Percentiles rank a stretch among this genome's conserved stretches.
phyloP scores from a whole-genome alignment of 805 yeast species.

The Pichia paraexigua region DNA sequence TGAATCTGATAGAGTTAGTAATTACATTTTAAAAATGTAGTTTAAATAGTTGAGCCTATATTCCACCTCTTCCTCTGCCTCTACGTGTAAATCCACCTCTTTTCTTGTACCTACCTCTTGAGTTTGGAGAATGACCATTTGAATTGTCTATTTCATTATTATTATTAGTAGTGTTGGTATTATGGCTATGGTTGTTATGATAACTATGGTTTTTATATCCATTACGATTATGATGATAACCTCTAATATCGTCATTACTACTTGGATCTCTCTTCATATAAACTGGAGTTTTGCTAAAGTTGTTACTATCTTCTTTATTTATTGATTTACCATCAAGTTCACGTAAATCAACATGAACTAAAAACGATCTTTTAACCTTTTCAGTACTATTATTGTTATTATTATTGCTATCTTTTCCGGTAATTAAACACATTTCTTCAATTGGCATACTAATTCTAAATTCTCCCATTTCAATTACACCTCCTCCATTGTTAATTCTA shows the following conservation, averaged over 20 bases:
- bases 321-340: conserved; percentile 31
- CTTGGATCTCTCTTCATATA: not conserved
- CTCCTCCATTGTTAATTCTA: conserved; percentile 20
- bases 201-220: not conserved
- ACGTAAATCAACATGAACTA: conserved; percentile 34
- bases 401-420: conserved; percentile 34
- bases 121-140: not conserved
- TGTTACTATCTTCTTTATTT: not conserved
- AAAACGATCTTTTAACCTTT: conserved; percentile 31
- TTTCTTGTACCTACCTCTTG: not conserved
- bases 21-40: not conserved
- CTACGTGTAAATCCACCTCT: conserved; percentile 2
- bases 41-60: not conserved
- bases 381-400: conserved; percentile 30
- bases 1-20: conserved; percentile 34
- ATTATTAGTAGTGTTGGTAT: not conserved
- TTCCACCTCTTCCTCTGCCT: not conserved
- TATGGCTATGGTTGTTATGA: not conserved
- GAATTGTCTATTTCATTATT: not conserved
- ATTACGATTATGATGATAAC: not conserved
- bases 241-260: not conserved
- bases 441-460: conserved; percentile 35
- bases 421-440: conserved; percentile 26
- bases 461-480: conserved; percentile 32
- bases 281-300: not conserved